These are phyloP conservation scores for Aeminium ludgeri DNA, from an alignment of 495 filamentous ascomycete species.

Conservation along the genomic window DNA sequence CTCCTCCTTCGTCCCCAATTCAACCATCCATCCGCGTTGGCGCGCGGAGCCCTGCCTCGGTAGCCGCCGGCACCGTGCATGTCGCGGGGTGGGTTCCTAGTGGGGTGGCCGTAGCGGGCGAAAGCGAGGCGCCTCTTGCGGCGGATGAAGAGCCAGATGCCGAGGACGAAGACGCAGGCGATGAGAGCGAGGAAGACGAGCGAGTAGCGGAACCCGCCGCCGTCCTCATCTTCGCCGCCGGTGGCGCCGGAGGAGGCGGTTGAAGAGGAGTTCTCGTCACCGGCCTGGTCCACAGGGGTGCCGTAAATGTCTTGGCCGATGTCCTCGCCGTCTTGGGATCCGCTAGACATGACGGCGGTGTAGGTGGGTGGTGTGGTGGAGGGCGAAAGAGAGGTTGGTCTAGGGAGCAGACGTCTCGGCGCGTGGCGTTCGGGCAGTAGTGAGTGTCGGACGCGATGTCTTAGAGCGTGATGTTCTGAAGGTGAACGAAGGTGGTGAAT, in stretches of 20 bases:
- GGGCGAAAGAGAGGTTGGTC: not conserved
- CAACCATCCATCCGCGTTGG: not conserved
- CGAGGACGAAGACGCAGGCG: conserved; percentile 16
- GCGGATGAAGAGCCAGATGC: conserved; percentile 18
- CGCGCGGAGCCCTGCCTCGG: conserved; percentile 2
- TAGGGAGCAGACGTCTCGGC: no score
- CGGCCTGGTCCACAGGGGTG: not conserved
- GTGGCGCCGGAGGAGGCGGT: not conserved
- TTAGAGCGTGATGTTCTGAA: no score
- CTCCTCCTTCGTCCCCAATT: conserved; percentile 17
- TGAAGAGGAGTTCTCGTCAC: not conserved
- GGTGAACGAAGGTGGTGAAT: no score
- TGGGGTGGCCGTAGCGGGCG: conserved; percentile 21
- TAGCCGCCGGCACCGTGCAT: conserved; percentile 15
- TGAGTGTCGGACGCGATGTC: no score
- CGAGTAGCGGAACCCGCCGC: conserved; percentile 24
- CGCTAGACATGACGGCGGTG: not conserved
- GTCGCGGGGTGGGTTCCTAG: conserved; percentile 20
- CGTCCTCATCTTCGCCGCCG: not conserved
- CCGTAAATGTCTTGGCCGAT: no score
- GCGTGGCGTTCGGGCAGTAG: no score
- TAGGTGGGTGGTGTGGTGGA: not conserved
- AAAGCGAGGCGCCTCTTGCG: conserved; percentile 14
- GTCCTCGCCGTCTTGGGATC: not conserved
- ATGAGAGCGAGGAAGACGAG: conserved; percentile 27